A percentile compares a stretch with the other conserved stretches of the same genome.
Evolutionary conservation across 1,284 basidiomycete species (phyloP).

Genomic region (Pseudozyma flocculosa): DNA sequence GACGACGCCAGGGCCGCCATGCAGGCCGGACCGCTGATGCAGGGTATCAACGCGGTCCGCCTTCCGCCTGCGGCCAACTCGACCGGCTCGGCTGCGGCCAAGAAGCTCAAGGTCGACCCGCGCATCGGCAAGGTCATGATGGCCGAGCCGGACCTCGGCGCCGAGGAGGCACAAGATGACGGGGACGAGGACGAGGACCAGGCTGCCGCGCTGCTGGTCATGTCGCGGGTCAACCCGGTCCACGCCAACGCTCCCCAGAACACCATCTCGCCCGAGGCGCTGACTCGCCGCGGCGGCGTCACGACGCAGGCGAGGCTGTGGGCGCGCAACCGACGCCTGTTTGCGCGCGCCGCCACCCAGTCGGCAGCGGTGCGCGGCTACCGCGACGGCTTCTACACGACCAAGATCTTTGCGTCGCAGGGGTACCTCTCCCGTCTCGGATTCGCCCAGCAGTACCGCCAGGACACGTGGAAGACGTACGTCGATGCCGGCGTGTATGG

Average conservation of each 20-base stretch:
- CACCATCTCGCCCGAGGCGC: not conserved
- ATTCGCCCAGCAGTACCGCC: slow-evolving; percentile 68
- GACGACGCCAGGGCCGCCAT: not conserved
- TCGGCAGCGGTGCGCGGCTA: slow-evolving; percentile 61
- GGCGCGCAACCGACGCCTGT: not conserved
- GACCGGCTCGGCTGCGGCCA: slow-evolving; percentile 5
- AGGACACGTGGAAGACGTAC: slow-evolving; percentile 59
- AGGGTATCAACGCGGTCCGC: slow-evolving; percentile 16
- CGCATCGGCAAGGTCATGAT: not conserved
- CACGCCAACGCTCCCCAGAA: slow-evolving; percentile 6
- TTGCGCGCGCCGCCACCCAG: not conserved
- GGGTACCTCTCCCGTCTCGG: slow-evolving; percentile 66
- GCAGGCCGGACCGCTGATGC: too few relatives aligned
- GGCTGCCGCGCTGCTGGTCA: too few relatives aligned
- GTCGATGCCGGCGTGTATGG: slow-evolving; percentile 15
- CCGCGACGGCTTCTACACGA: slow-evolving; percentile 67
- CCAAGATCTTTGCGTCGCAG: slow-evolving; percentile 65
- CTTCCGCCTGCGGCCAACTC: slow-evolving; percentile 9
- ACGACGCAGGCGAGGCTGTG: not conserved
- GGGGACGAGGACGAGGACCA: slow-evolving; percentile 4
- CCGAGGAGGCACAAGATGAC: slow-evolving; percentile 7
- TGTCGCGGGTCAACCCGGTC: slow-evolving; percentile 3
- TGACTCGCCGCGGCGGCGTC: not conserved
- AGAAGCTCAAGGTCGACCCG: slow-evolving; percentile 10
- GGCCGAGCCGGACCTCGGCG: too few relatives aligned